Conservation (phyloP, 1,284 basidiomycete species). For the Moesziomyces sp. region DNA sequence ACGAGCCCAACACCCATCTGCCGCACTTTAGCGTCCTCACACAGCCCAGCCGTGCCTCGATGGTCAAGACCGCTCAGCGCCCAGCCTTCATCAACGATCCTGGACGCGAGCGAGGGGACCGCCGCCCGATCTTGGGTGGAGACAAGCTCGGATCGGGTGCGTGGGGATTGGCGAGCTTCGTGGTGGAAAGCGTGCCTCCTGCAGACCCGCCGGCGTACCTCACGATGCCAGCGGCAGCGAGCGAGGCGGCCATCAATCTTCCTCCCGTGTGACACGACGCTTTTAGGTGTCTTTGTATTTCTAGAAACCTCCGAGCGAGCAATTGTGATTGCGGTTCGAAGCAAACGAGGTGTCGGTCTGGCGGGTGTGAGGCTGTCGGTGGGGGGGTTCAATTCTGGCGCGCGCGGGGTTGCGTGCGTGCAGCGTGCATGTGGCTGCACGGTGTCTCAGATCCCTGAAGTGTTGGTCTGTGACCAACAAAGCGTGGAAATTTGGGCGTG, state of each 20-base stretch:
- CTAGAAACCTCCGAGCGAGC: too few species aligned
- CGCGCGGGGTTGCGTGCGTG: too few species aligned
- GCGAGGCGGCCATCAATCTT: neutral
- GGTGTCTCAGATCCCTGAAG: conserved; percentile 28
- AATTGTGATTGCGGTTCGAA: too few species aligned
- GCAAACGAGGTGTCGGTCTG: too few species aligned
- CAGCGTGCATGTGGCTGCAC: neutral
- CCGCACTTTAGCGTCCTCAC: conserved; percentile 53
- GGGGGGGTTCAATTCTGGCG: too few species aligned
- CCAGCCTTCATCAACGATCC: conserved; percentile 34
- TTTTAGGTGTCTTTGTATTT: too few species aligned
- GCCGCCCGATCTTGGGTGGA: conserved; percentile 47
- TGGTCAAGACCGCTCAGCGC: conserved; percentile 40
- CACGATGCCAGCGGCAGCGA: conserved; percentile 18
- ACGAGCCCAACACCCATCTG: conserved; percentile 63
- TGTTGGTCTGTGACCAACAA: conserved; percentile 15
- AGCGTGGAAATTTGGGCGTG: conserved; percentile 3
- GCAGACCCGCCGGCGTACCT: conserved; percentile 11
- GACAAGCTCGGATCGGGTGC: conserved; percentile 47
- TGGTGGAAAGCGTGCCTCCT: conserved; percentile 33
- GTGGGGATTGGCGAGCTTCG: conserved; percentile 52
- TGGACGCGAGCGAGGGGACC: conserved; percentile 21
- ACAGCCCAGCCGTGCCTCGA: conserved; percentile 50
- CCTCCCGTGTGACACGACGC: too few species aligned
- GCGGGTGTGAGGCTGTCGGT: too few species aligned